These are phyloP conservation scores for Pseudocercospora vitis DNA, from an alignment of 2,329 filamentous ascomycete genomes.

Conservation along the genomic window DNA sequence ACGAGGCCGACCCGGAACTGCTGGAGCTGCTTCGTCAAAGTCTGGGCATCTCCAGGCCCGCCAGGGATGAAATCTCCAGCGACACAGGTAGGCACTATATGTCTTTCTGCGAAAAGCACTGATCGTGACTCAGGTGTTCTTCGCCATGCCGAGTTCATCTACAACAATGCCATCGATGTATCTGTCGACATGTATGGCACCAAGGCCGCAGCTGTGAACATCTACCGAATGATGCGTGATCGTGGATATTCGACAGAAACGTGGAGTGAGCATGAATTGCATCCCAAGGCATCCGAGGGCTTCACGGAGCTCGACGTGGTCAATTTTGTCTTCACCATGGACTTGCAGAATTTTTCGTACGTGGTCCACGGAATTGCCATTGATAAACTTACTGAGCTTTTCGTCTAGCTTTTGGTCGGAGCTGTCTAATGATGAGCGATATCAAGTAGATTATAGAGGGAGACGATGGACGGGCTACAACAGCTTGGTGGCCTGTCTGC, in stretches of 20 bases:
- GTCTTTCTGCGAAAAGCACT: background rate
- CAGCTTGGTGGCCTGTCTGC: conserved; percentile 84
- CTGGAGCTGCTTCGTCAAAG: conserved; percentile 82
- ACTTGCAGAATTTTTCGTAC: conserved; percentile 81
- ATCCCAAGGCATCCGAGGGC: conserved; percentile 62
- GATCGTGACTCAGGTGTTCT: conserved; percentile 64
- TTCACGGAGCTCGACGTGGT: conserved; percentile 48
- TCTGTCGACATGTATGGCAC: conserved; percentile 80
- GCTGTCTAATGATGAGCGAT: conserved; percentile 66
- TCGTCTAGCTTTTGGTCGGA: conserved; percentile 79
- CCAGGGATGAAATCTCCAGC: conserved; percentile 30
- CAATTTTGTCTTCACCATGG: conserved; percentile 96
- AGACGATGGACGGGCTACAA: conserved; percentile 91
- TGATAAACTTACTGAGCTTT: conserved; percentile 7
- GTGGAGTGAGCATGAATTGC: conserved; percentile 86
- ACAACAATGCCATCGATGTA: conserved; percentile 90
- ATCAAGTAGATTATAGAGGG: conserved; percentile 77
- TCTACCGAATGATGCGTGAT: conserved; percentile 79
- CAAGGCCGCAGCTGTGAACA: conserved; percentile 75
- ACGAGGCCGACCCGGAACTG: conserved; percentile 85
- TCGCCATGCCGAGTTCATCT: conserved; percentile 78
- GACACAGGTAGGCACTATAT: conserved; percentile 33
- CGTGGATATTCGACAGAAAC: conserved; percentile 79
- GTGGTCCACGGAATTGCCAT: background rate
- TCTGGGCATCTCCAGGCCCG: conserved; percentile 49